Evolutionary conservation across 106 monocot species (phyloP).

Genomic region (Apostasia ramifera): DNA sequence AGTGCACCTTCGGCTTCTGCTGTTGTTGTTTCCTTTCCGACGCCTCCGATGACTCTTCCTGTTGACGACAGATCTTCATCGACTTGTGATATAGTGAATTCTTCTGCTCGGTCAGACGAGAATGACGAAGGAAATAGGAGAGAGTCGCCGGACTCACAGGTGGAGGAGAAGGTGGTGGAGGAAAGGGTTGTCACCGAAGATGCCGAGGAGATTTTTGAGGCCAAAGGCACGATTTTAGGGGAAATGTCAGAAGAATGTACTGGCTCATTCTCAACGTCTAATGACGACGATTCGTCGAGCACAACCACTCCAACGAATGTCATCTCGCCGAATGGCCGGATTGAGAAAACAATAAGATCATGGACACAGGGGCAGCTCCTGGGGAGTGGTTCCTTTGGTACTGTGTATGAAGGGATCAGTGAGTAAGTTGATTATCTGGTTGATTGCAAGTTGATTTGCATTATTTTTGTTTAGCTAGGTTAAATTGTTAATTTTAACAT

Average conservation of each 20-base stretch:
- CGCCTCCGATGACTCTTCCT: slow-evolving; percentile 18
- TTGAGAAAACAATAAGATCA: slow-evolving; percentile 42
- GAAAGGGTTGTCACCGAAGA: not conserved
- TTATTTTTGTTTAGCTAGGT: not conserved
- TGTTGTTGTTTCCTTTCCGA: not conserved
- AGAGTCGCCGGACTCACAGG: not conserved
- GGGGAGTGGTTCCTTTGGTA: slow-evolving; percentile 90
- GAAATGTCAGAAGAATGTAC: slow-evolving; percentile 1
- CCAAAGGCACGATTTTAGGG: slow-evolving; percentile 11
- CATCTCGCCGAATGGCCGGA: slow-evolving; percentile 44
- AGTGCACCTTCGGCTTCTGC: slow-evolving; percentile 17
- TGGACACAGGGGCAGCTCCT: slow-evolving; percentile 56
- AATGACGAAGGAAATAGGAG: not conserved
- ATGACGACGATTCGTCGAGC: slow-evolving; percentile 43
- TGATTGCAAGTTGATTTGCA: not conserved
- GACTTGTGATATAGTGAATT: slow-evolving; percentile 27
- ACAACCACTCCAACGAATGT: slow-evolving; percentile 28
- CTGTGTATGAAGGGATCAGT: slow-evolving; percentile 79
- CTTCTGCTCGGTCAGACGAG: slow-evolving; percentile 13
- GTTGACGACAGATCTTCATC: slow-evolving; percentile 9
- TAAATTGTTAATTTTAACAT: not conserved
- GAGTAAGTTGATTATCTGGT: slow-evolving; percentile 40
- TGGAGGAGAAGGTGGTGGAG: slow-evolving; percentile 15
- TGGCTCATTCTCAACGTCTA: slow-evolving; percentile 50
- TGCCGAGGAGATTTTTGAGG: slow-evolving; percentile 8